Evolutionary conservation across 768 basidiomycete species (phyloP).

Genomic region (Lactifluus piperatus): DNA sequence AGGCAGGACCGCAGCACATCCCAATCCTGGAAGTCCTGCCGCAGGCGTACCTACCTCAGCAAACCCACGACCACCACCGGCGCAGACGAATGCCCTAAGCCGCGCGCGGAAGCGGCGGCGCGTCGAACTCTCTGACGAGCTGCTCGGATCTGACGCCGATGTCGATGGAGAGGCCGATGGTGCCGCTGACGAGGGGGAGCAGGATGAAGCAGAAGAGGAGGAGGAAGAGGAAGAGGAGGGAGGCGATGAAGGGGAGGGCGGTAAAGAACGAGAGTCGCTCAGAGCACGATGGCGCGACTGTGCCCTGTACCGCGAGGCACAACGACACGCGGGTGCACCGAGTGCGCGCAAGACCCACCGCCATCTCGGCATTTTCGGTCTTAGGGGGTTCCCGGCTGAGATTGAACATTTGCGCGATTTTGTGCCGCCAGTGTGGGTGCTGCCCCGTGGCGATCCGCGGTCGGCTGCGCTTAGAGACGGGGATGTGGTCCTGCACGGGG

Average conservation of each 20-base stretch:
- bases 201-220: background rate
- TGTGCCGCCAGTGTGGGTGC: conserved; percentile 45
- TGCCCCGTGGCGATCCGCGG: conserved; percentile 8
- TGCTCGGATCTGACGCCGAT: conserved; percentile 17
- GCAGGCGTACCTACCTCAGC: background rate
- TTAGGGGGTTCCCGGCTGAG: conserved; percentile 38
- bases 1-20: conserved; percentile 2
- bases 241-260: conserved; percentile 2
- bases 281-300: conserved; percentile 8
- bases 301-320: conserved; percentile 40
- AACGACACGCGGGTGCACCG: conserved; percentile 37
- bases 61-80: background rate
- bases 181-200: background rate
- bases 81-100: background rate
- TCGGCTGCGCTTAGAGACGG: background rate
- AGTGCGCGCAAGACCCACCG: conserved; percentile 43
- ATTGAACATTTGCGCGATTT: conserved; percentile 45
- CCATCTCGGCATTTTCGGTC: conserved; percentile 51
- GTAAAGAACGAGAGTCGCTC: too few species aligned
- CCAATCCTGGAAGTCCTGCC: background rate
- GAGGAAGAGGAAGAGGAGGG: conserved; percentile 11
- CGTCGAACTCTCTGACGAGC: conserved; percentile 9
- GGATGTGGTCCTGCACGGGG: background rate
- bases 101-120: conserved; percentile 12
- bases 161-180: background rate